Evolutionary conservation across 164 flowering plant species (phyloP), one percentile per base, ranked within the genome.

Genomic region (Chimonanthus salicifolius): DNA sequence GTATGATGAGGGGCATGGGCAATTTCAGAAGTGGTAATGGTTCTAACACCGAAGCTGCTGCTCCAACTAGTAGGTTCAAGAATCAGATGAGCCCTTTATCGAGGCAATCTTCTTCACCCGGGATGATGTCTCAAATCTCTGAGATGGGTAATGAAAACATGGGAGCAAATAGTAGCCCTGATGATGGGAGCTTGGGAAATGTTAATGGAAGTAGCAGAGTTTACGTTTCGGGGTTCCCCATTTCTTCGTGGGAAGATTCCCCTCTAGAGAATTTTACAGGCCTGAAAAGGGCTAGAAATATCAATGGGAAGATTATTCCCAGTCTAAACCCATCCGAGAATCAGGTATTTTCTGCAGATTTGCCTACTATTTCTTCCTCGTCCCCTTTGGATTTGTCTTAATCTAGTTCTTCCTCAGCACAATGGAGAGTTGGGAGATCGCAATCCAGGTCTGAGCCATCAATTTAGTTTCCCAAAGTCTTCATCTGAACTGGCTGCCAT

Each of bases 381-480:
- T 45, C 45, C 72, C 48, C 6, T 58, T 18, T 51, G 66, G 64
- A 3, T 68, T 18, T 64, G 9, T 47, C 67, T 13, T 44, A 54
- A 54, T 69, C 7, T 47, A 5, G 18, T 43, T 15, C 18, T n/a
- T 48, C 9, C 9, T 18, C 4, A 80, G 70, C 86, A 91, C 97
- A 82, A 67, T 69, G 80, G 73, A 13, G 88, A 85, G 6, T 67
- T 54, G 68, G 83, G 78, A 74, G 76, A 65, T 48, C 86, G 78
- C 7, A 71, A 82, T 62, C 80, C 86, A 6, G 74, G 70, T 47
- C 79, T 91, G 83, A 71, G 88, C 68, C 99, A 88, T 71, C 97
- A 92, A 75, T 74, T 89, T 79, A 95, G 99, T 77, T 81, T 90
- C 81, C 95, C 95, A 5, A 87, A 81, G 69, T 82, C 83, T 58